A percentile compares a stretch with the other conserved stretches of the same genome.
These are phyloP conservation scores for Triticum dicoccoides DNA, from an alignment of 176 grass and related monocot genomes.

Conservation along the genomic window DNA sequence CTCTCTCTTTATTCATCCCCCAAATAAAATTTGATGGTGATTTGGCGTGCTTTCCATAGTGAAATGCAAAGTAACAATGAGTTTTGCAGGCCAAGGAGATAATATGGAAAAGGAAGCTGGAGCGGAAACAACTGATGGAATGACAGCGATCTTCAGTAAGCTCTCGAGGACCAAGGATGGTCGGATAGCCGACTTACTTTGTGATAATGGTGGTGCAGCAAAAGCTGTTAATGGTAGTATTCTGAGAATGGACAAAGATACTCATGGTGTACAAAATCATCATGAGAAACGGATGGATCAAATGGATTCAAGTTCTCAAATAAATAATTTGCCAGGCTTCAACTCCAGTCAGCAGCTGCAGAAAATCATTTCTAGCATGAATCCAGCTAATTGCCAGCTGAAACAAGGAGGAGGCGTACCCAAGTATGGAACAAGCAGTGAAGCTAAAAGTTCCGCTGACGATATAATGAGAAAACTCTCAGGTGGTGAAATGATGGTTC, in stretches of 20 bases:
- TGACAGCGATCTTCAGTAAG: neutral
- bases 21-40: neutral
- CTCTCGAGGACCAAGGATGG: slow-evolving; percentile 1
- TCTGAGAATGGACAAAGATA: neutral
- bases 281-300: neutral
- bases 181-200: neutral
- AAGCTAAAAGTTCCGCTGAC: neutral
- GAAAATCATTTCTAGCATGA: neutral
- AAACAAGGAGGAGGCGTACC: neutral
- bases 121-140: slow-evolving; percentile 14
- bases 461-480: slow-evolving; percentile 8
- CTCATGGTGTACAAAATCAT: slow-evolving; percentile 15
- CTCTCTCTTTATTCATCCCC: neutral
- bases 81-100: neutral
- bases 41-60: neutral
- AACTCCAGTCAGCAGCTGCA: neutral
- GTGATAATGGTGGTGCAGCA: neutral
- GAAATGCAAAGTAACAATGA: neutral
- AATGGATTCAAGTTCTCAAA: slow-evolving; percentile 19
- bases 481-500: neutral
- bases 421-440: neutral
- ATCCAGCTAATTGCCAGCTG: neutral
- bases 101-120: neutral
- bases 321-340: neutral
- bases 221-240: neutral